Percentiles rank a stretch among this genome's conserved stretches.
phyloP scores from a whole-genome alignment of 352 stramenopile species.

The Phytophthora cactorum region DNA sequence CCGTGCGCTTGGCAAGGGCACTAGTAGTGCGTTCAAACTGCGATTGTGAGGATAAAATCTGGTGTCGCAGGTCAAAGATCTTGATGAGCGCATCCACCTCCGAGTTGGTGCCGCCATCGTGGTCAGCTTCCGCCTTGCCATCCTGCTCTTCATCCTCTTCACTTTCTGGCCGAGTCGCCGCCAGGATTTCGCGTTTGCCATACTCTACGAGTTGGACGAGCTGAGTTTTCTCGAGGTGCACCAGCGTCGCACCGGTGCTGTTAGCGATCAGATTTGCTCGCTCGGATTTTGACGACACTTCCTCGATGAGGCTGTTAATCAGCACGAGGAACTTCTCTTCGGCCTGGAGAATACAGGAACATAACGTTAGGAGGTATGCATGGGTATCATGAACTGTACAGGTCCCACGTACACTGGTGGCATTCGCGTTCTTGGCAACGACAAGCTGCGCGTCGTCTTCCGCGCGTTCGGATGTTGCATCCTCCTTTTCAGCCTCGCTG shows the following conservation, averaged over 20 bases:
- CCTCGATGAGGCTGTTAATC: slow-evolving; percentile 62
- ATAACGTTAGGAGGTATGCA: slow-evolving; percentile 5
- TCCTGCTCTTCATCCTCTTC: slow-evolving; percentile 34
- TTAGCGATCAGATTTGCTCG: slow-evolving; percentile 68
- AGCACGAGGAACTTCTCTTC: slow-evolving; percentile 67
- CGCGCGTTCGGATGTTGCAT: background rate
- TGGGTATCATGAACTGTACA: background rate
- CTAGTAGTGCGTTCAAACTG: slow-evolving; percentile 71
- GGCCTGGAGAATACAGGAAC: slow-evolving; percentile 25
- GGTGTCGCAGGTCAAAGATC: slow-evolving; percentile 78
- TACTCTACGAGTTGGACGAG: slow-evolving; percentile 69
- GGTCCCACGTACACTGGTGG: slow-evolving; percentile 28
- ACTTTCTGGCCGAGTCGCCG: slow-evolving; percentile 36
- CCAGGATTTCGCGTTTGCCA: slow-evolving; percentile 57
- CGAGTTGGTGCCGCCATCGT: slow-evolving; percentile 41
- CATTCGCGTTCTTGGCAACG: slow-evolving; percentile 10
- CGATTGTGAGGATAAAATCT: slow-evolving; percentile 71
- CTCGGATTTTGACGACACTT: slow-evolving; percentile 66
- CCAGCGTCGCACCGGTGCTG: slow-evolving; percentile 74
- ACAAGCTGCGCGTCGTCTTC: slow-evolving; percentile 16
- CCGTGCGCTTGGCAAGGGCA: slow-evolving; percentile 55
- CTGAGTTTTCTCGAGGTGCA: slow-evolving; percentile 77
- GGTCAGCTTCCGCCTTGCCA: slow-evolving; percentile 16
- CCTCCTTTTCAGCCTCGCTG: background rate
- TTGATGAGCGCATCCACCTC: slow-evolving; percentile 72